Base-by-base conservation (phyloP, 345 rosid genomes). In the Gossypium bickii region DNA sequence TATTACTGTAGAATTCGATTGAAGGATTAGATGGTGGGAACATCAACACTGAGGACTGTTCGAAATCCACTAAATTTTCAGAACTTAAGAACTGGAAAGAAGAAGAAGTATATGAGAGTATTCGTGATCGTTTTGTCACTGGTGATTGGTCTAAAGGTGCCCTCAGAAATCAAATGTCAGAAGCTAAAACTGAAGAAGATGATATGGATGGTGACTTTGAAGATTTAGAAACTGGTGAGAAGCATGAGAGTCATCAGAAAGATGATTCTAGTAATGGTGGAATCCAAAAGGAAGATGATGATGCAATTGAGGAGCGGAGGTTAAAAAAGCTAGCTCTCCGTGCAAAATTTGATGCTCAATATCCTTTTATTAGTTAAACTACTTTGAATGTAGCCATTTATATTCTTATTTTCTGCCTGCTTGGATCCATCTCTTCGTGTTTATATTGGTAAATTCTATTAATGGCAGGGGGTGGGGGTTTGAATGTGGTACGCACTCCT, bases 61-160 rank as follows among this genome's bases (percentile, higher is more conserved):
- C 97, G 15, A 95, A 93, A 81, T 90, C 81, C 80, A 76, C 73
- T 52, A 84, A 73, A 41, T 78, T 76, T 85, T 82, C 76, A 45
- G 78, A 80, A 58, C 80, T 81, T 20, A 90, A 88, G 83, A 80
- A 84, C 76, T 91, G 94, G 96, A 85, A 89, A 82, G 88, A 91
- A 69, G 83, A 81, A 74, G 88, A 89, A 51, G 74, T 84, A 38
- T 85, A 83, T 80, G 91, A 91, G 86, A 83, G 78, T 47, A 86
- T 95, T 76, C 93, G 97, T 74, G 85, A 95, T 79, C 91, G 96
- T 44, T 95, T 95, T 86, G 89, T 87, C 78, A 91, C 96, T 43
- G 97, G 99, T 78, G 89, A 87, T 82, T 91, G 99, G 97, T 85
- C 90, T 63, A 86, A 85, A 83, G 93, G 90, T 71, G 90, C 90